Evolutionary conservation across 495 filamentous ascomycete species (phyloP).

Genomic region (Penicillium riverlandense): DNA sequence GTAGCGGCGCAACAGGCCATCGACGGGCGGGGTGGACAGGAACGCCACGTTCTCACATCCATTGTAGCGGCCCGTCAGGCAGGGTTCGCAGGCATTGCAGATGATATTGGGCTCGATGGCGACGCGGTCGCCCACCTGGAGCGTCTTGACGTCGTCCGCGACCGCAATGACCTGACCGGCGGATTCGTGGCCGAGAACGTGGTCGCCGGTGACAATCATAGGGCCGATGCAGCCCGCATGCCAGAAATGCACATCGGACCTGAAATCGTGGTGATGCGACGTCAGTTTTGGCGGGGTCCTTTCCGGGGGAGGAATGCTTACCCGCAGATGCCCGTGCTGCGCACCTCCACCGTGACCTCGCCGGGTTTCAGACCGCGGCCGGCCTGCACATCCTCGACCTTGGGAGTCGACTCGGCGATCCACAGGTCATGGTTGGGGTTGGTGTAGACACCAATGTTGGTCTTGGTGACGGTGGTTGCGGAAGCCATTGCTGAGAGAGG

Average conservation of each 20-base stretch:
- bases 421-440: slow-evolving; percentile 89
- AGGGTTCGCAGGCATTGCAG: slow-evolving; percentile 83
- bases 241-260: slow-evolving; percentile 95
- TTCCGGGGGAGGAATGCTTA: slow-evolving; percentile 25
- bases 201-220: slow-evolving; percentile 81
- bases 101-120: slow-evolving; percentile 89
- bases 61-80: slow-evolving; percentile 86
- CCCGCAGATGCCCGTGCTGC: slow-evolving; percentile 93
- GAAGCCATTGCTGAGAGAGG: slow-evolving; percentile 20
- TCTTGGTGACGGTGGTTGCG: slow-evolving; percentile 47
- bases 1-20: slow-evolving; percentile 84
- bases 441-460: slow-evolving; percentile 93
- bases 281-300: neutral
- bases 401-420: slow-evolving; percentile 71
- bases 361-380: slow-evolving; percentile 66
- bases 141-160: slow-evolving; percentile 63
- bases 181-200: slow-evolving; percentile 91
- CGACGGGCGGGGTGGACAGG: slow-evolving; percentile 80
- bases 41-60: slow-evolving; percentile 80
- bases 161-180: slow-evolving; percentile 76
- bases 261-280: slow-evolving; percentile 23
- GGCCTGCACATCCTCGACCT: slow-evolving; percentile 63
- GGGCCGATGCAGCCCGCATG: slow-evolving; percentile 87
- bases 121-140: slow-evolving; percentile 78
- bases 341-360: slow-evolving; percentile 76